Evolutionary conservation across 1,284 basidiomycete genomes (phyloP), one percentile per base, ranked within the genome.

Genomic region (Heterobasidion irregulare): DNA sequence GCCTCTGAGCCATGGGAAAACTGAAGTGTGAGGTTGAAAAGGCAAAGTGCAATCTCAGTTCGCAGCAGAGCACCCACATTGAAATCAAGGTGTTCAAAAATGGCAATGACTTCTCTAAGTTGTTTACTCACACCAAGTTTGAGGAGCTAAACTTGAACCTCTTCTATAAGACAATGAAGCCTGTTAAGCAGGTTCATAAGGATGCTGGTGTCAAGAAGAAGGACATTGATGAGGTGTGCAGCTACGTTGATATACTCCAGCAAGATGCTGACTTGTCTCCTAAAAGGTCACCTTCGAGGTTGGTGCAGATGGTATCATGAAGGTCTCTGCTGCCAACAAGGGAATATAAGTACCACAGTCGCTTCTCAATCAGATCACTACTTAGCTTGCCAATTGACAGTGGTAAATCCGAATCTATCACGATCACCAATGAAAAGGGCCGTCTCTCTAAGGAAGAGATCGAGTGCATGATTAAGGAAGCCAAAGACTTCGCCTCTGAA

Each of bases 111-210:
- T 93, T 98, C 68, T 92, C 93, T 44, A 95, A 98, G 80, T 93
- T 93, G 15, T 83, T 98, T 47, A 98, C 96, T 58, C 86, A 95
- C 58, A 94, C 96, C 77, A 98, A 98, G 76, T 98, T 99, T 69
- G 96, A 98, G 75, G 95, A 98, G 73, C 80, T 98, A 65, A 98
- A 98, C 85, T 90, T 96, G 78, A 94, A 98, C 67, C 85, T 98
- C 53, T 98, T 99, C 91, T 83, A 94, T 67, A 95, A 95, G 84
- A 98, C 96, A 47, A 94, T 98, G 92, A 96, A 95, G 82, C 96
- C 96, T 63, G 95, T 98, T 62, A 94, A 98, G 75, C 94, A 98
- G 75, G 96, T 98, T 43, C 80, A 98, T 67, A 98, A 98, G 85
- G 96, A 99, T 68, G 89, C 96, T 61, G 89, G 89, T 66, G 87